Base-by-base conservation (phyloP, 2,329 filamentous ascomycete species). In the Alternaria infectoria region DNA sequence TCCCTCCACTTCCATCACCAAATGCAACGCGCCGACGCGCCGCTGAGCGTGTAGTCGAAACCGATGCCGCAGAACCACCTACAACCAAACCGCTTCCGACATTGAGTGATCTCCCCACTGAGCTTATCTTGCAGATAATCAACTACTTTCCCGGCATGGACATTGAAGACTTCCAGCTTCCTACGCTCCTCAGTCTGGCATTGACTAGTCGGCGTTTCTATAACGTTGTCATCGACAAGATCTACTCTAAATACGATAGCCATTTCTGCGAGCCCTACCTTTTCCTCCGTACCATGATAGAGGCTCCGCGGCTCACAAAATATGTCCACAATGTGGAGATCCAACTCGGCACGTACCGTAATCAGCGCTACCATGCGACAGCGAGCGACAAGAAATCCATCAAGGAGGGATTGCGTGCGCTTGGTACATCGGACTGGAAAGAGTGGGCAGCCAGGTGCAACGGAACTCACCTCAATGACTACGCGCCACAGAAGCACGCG, bases 281-380 rank as follows among this genome's bases (percentile, higher is more conserved):
- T 3, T 78, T 78, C 26, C 68, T 77, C 32, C 74, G 74, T 9
- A 76, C 72, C 1, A 30, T 76, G 9, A 67, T 71, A 30, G 59
- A 57, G 4, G 71, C 73, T 28, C 57, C 66, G 17, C 28, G 45
- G 12, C 66, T 73, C 12, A 67, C 71, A 9, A 49, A 59, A 9
- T 63, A 57, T 9, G 72, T 77, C 4, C 65, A 62, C 10, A 54
- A 69, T 26, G 51, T 69, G 9, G 47, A 61, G 8, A 65, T 76
- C 28, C 26, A 47, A 2, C 70, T 72, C 59, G 66, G 64, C 11
- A 23, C 54, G 15, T 54, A 54, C n/a, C 59, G 58, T 2, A 57
- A 2, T 36, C 3, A 58, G 68, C 52, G 23, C 1, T 71, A 74
- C 44, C 23, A 10, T 15, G 64, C 74, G 11, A 70, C 65, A 32